These are phyloP conservation scores for Paramecium caudatum DNA, from an alignment of 73 alveolate genomes.

Conservation along the genomic window DNA sequence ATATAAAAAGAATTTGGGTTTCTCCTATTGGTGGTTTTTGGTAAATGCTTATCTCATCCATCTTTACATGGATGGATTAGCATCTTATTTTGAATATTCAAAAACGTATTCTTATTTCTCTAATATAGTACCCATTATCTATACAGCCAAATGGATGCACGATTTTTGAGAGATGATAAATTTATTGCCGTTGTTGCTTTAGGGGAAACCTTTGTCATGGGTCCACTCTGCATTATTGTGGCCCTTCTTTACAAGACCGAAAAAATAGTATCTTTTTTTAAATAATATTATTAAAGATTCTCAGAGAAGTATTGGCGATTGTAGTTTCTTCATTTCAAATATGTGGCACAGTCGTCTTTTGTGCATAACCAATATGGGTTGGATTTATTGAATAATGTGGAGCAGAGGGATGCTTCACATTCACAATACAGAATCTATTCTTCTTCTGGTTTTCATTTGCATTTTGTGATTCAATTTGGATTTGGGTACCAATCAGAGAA, in stretches of 20 bases:
- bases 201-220: not conserved
- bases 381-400: slow-evolving; percentile 6
- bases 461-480: not conserved
- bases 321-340: not conserved
- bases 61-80: not conserved
- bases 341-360: not conserved
- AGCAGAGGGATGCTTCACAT: not conserved
- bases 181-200: not conserved
- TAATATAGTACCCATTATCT: slow-evolving; percentile 3
- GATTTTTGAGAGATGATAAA: slow-evolving; percentile 19
- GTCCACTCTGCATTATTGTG: slow-evolving; percentile 9
- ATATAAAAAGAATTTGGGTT: not conserved
- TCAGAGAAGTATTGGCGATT: not conserved
- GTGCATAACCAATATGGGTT: not conserved
- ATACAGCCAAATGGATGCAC: slow-evolving; percentile 20
- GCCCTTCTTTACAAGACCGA: slow-evolving; percentile 11
- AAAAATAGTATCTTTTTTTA: not conserved
- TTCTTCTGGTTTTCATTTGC: not conserved
- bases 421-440: not conserved
- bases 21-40: not conserved
- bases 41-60: not conserved
- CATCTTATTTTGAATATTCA: not conserved
- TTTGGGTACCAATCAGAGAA: not conserved
- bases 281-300: not conserved
- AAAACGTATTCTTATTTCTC: not conserved